phyloP scores from a whole-genome alignment of 2,329 filamentous ascomycete genomes.

The Delphinella strobiligena region DNA sequence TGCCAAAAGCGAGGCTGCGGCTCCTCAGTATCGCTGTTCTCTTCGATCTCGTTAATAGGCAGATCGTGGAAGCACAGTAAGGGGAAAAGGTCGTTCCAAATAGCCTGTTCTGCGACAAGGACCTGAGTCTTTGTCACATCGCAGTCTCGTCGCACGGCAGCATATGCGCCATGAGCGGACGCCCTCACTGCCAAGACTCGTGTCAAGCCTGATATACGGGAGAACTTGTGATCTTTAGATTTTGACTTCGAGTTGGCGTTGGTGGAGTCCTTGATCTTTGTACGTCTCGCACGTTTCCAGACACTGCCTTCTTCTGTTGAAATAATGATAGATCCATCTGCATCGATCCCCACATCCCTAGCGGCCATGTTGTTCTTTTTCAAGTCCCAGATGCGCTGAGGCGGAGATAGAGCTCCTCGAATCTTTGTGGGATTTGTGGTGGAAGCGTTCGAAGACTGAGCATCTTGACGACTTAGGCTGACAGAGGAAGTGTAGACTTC shows the following conservation, averaged over 20 bases:
- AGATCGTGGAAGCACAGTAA: slow-evolving; percentile 59
- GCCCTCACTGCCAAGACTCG: slow-evolving; percentile 74
- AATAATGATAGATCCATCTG: slow-evolving; percentile 89
- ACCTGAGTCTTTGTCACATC: slow-evolving; percentile 67
- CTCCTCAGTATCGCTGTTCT: slow-evolving; percentile 32
- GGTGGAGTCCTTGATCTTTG: slow-evolving; percentile 61
- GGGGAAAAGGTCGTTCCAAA: slow-evolving; percentile 63
- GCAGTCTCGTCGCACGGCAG: slow-evolving; percentile 73
- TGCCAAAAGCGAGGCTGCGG: slow-evolving; percentile 37
- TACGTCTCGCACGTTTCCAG: slow-evolving; percentile 75
- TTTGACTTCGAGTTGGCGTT: slow-evolving; percentile 42
- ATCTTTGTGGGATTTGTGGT: slow-evolving; percentile 92
- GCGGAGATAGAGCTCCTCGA: slow-evolving; percentile 63
- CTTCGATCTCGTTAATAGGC: slow-evolving; percentile 22
- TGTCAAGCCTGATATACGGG: slow-evolving; percentile 77
- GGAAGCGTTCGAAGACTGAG: slow-evolving; percentile 48
- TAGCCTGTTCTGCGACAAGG: slow-evolving; percentile 48
- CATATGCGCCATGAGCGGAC: slow-evolving; percentile 82
- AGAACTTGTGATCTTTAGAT: slow-evolving; percentile 86
- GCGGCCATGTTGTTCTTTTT: slow-evolving; percentile 76
- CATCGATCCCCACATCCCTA: slow-evolving; percentile 74
- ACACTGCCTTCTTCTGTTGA: slow-evolving; percentile 87
- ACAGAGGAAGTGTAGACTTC: slow-evolving; percentile 81
- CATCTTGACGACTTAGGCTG: slow-evolving; percentile 51
- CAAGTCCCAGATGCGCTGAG: slow-evolving; percentile 78